These are phyloP conservation scores for Jamesozyma piceae DNA, from an alignment of 805 yeast genomes.

Conservation along the genomic window DNA sequence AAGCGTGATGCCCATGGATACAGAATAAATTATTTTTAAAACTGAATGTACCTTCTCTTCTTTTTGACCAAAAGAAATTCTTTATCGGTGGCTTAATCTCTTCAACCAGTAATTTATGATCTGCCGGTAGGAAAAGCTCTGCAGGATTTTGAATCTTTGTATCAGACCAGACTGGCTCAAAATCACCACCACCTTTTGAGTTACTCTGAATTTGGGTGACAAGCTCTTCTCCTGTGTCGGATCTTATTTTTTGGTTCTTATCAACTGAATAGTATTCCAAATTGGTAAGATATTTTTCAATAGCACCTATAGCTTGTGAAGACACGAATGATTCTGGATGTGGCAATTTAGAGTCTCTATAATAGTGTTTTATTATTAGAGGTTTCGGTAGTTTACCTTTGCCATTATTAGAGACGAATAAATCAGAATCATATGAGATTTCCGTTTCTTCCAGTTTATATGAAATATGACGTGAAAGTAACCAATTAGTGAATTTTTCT, in stretches of 20 bases:
- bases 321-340: not conserved
- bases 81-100: constrained; percentile 1
- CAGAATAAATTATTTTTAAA: constrained; percentile 12
- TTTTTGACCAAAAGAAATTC: constrained; percentile 1
- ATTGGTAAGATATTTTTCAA: constrained; percentile 6
- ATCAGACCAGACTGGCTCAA: constrained; percentile 20
- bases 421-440: constrained; percentile 6
- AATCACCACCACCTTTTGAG: constrained; percentile 9
- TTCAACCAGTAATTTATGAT: constrained; percentile 14
- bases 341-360: not conserved
- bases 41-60: not conserved
- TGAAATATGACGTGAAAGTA: constrained; percentile 8
- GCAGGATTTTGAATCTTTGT: constrained; percentile 16
- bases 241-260: not conserved
- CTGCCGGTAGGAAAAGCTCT: constrained; percentile 12
- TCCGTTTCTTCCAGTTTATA: constrained; percentile 4
- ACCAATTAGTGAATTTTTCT: constrained; percentile 9
- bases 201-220: constrained; percentile 2
- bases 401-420: constrained; percentile 1
- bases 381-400: not conserved
- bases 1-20: constrained; percentile 7
- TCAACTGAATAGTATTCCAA: constrained; percentile 3
- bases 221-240: constrained; percentile 7
- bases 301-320: constrained; percentile 1
- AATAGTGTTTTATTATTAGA: constrained; percentile 1